Conservation (phyloP, 192 early-diverging fungal genomes). For the Mortierella claussenii region DNA sequence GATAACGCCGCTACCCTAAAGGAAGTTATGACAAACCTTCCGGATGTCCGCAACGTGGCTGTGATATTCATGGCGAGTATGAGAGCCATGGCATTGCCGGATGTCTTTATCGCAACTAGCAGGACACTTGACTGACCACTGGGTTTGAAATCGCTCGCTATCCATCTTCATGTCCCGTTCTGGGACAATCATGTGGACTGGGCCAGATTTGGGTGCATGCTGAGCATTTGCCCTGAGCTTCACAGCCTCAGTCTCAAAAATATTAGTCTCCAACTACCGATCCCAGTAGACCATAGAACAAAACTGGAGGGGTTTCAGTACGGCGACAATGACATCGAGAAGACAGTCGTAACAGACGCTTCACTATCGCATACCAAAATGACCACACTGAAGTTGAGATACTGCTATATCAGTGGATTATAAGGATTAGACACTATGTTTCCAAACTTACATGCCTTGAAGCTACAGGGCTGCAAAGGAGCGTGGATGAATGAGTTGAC, state of each 20-base stretch:
- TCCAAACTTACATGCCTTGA: neutral
- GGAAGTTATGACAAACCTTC: neutral
- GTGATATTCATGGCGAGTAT: slow-evolving; percentile 1
- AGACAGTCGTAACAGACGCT: neutral
- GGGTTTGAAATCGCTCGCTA: neutral
- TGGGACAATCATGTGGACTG: neutral
- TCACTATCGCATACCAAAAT: neutral
- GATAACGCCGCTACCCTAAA: neutral
- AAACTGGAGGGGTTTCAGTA: neutral
- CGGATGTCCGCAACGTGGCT: neutral
- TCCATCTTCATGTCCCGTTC: no score
- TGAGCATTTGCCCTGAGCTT: neutral
- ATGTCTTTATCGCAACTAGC: neutral
- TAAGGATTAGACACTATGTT: neutral
- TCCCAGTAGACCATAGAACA: neutral
- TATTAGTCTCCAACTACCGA: neutral
- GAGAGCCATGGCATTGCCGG: neutral
- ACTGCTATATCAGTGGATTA: neutral
- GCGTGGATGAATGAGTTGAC: neutral
- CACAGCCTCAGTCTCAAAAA: neutral
- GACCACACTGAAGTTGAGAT: neutral
- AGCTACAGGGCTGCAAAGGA: neutral
- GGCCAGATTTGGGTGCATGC: neutral
- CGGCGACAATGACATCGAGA: neutral
- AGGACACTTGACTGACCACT: neutral